Evolutionary conservation across 78 protist genomes (phyloP).

Genomic region (Dictyostelium purpureum): DNA sequence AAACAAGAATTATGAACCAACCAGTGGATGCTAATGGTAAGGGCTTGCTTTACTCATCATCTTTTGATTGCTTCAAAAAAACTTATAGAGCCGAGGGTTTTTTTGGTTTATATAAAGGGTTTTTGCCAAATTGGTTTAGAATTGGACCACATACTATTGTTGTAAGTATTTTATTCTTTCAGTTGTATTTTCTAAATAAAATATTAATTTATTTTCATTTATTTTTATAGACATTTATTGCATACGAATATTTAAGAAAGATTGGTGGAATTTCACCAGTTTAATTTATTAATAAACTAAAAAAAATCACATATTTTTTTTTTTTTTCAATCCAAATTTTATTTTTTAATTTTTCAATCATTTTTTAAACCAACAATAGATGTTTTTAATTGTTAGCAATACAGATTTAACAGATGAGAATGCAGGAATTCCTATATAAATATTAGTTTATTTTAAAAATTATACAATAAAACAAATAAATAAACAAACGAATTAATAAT

Average conservation of each 20-base stretch:
- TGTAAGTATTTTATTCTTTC: neutral
- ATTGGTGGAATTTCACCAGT: constrained; percentile 34
- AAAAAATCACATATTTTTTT: too few species aligned
- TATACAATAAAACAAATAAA: too few species aligned
- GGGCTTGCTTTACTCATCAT: constrained; percentile 33
- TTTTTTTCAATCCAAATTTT: too few species aligned
- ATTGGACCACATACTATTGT: constrained; percentile 73
- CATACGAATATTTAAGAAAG: constrained; percentile 52
- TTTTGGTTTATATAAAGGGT: constrained; percentile 80
- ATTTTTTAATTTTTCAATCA: too few species aligned
- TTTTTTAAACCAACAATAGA: too few species aligned
- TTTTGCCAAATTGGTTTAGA: constrained; percentile 65
- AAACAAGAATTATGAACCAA: constrained; percentile 84
- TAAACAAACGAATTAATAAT: too few species aligned
- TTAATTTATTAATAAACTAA: too few species aligned
- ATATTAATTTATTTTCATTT: neutral
- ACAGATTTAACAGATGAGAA: too few species aligned
- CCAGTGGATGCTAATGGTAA: constrained; percentile 14
- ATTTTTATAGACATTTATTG: constrained; percentile 21
- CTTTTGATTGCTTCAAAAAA: constrained; percentile 69
- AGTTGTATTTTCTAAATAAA: neutral
- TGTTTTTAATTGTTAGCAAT: too few species aligned
- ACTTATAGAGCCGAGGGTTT: constrained; percentile 65
- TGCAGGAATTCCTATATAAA: too few species aligned
- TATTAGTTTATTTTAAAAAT: too few species aligned